These are phyloP conservation scores for Lolium perenne DNA, from an alignment of 176 grass and related monocot genomes.

Conservation along the genomic window DNA sequence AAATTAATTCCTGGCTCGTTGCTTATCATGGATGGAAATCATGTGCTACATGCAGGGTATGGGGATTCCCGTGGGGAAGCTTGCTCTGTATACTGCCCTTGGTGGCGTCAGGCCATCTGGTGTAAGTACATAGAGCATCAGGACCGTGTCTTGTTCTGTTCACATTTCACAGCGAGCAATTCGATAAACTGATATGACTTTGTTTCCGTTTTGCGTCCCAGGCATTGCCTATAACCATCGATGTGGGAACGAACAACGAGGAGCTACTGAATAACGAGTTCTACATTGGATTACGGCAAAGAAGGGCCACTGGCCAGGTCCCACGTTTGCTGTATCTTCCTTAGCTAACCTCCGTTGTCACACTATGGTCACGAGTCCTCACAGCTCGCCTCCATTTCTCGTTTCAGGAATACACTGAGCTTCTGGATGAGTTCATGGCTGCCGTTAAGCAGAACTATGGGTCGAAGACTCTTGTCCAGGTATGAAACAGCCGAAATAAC, in stretches of 20 bases:
- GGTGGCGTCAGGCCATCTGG: constrained; percentile 80
- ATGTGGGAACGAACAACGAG: constrained; percentile 95
- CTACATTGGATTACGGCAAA: constrained; percentile 83
- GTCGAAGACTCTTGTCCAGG: constrained; percentile 92
- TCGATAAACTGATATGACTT: background rate
- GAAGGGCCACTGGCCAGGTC: constrained; percentile 85
- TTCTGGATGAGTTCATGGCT: constrained; percentile 88
- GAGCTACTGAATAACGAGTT: constrained; percentile 87
- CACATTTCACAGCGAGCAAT: background rate
- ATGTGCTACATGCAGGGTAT: constrained; percentile 67
- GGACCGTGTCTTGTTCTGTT: background rate
- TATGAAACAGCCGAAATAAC: constrained; percentile 2
- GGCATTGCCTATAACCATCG: constrained; percentile 91
- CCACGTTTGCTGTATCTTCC: background rate
- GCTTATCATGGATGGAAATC: constrained; percentile 3
- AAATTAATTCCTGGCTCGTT: background rate
- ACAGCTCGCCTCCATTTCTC: constrained; percentile 21
- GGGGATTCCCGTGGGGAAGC: constrained; percentile 95
- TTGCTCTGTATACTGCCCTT: constrained; percentile 84
- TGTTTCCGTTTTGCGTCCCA: constrained; percentile 34
- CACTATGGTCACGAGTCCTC: constrained; percentile 6
- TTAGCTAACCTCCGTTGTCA: background rate
- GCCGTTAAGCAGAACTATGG: constrained; percentile 93
- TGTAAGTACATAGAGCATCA: constrained; percentile 45
- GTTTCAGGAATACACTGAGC: constrained; percentile 72